Percentiles rank a stretch among this genome's conserved stretches.
phyloP scores from a whole-genome alignment of 257 asterid genomes.

The Solanum lycopersicoides region DNA sequence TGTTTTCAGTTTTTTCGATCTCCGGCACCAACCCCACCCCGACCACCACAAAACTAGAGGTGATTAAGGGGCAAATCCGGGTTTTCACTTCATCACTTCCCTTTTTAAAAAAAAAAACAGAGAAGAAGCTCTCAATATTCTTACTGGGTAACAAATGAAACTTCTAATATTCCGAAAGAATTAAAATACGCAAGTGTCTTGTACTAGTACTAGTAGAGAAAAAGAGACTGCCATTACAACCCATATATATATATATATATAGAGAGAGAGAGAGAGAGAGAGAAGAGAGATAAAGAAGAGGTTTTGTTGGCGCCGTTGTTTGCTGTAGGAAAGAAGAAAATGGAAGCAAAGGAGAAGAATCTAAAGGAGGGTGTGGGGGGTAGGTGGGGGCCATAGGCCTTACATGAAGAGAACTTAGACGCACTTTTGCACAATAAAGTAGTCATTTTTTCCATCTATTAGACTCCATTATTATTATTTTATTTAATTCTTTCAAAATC shows the following conservation, averaged over 20 bases:
- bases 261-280: neutral
- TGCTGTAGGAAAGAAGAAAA: conserved; percentile 9
- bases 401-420: conserved; percentile 94
- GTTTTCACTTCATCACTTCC: neutral
- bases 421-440: conserved; percentile 41
- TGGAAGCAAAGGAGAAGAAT: conserved; percentile 11
- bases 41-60: neutral
- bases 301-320: neutral
- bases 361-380: conserved; percentile 12
- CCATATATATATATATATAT: neutral
- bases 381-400: conserved; percentile 24
- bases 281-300: conserved; percentile 2
- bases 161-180: neutral
- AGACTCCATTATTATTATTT: neutral
- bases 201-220: neutral
- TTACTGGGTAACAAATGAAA: neutral
- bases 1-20: neutral
- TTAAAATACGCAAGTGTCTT: neutral
- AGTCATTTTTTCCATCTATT: neutral
- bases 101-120: neutral
- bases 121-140: neutral
- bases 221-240: neutral
- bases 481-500: neutral
- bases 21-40: neutral
- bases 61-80: neutral